Percentiles rank a stretch among this genome's conserved stretches.
These are phyloP conservation scores for Xerocomus amazonicus DNA, from an alignment of 1,284 basidiomycete species.

Conservation along the genomic window DNA sequence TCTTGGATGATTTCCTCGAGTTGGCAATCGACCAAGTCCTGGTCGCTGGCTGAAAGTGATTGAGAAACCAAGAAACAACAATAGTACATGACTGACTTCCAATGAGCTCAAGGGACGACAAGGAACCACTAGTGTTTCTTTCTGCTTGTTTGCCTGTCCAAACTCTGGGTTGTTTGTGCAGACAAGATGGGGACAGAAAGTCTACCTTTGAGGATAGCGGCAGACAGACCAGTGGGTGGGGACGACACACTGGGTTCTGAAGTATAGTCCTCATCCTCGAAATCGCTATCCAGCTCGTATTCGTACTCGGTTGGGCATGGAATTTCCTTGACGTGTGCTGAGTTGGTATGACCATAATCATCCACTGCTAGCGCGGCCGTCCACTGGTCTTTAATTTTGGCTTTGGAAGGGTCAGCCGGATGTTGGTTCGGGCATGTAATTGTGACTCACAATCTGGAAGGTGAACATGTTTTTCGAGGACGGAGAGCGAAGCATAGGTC, in stretches of 20 bases:
- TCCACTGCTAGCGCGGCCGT: constrained; percentile 1
- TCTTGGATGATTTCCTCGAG: constrained; percentile 8
- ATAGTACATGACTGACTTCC: constrained; percentile 3
- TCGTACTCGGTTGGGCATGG: constrained; percentile 13
- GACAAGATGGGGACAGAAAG: neutral
- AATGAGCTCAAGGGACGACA: constrained; percentile 10
- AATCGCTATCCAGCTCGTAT: constrained; percentile 28
- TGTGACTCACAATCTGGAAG: constrained; percentile 10
- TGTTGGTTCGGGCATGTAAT: neutral
- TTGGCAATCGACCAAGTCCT: neutral
- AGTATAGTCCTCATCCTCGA: constrained; percentile 20
- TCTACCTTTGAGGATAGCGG: constrained; percentile 5
- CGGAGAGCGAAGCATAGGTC: constrained; percentile 16
- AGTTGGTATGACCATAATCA: neutral
- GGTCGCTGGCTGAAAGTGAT: constrained; percentile 8
- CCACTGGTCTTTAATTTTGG: constrained; percentile 10
- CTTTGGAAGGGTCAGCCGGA: constrained; percentile 11
- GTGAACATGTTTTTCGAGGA: constrained; percentile 18
- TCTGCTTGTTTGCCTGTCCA: constrained; percentile 10
- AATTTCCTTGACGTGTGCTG: constrained; percentile 8
- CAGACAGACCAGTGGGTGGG: neutral
- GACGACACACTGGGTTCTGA: neutral
- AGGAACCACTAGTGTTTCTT: neutral
- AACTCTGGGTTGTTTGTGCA: neutral
- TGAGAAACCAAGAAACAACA: constrained; percentile 8